Evolutionary conservation across 441 rosid species (phyloP).

Genomic region (Corymbia calophylla): DNA sequence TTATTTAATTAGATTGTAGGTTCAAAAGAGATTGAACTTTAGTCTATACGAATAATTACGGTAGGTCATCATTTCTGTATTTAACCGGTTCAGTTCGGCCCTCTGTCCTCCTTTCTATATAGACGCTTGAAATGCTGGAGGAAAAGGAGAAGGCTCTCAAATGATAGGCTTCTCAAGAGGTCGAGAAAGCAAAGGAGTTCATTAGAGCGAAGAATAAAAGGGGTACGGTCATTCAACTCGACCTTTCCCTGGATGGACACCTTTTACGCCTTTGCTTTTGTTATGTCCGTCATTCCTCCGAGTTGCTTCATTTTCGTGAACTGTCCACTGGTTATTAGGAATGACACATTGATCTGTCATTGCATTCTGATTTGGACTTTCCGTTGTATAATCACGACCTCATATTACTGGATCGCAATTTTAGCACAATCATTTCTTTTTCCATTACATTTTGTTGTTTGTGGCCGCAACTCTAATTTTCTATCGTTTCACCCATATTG

Average conservation of each 20-base stretch:
- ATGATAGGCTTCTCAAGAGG: conserved; percentile 9
- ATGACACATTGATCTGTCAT: not conserved
- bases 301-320: not conserved
- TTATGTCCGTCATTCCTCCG: too few species aligned
- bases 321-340: not conserved
- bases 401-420: too few species aligned
- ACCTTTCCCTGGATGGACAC: not conserved
- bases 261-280: too few species aligned
- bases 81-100: not conserved
- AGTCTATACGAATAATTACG: not conserved
- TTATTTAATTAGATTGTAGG: not conserved
- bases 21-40: not conserved
- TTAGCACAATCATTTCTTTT: too few species aligned
- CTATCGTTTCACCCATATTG: not conserved
- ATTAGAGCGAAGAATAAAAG: not conserved
- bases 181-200: conserved; percentile 4
- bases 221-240: not conserved
- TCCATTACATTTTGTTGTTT: too few species aligned
- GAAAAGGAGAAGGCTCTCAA: conserved; percentile 10
- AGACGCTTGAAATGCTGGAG: conserved; percentile 18
- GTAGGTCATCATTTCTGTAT: not conserved
- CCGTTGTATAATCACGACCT: not conserved
- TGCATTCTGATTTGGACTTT: not conserved
- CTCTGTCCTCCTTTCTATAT: not conserved
- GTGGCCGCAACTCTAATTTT: too few species aligned